Evolutionary conservation across 2,329 filamentous ascomycete genomes (phyloP).

Genomic region (Pseudogymnoascus sp.): DNA sequence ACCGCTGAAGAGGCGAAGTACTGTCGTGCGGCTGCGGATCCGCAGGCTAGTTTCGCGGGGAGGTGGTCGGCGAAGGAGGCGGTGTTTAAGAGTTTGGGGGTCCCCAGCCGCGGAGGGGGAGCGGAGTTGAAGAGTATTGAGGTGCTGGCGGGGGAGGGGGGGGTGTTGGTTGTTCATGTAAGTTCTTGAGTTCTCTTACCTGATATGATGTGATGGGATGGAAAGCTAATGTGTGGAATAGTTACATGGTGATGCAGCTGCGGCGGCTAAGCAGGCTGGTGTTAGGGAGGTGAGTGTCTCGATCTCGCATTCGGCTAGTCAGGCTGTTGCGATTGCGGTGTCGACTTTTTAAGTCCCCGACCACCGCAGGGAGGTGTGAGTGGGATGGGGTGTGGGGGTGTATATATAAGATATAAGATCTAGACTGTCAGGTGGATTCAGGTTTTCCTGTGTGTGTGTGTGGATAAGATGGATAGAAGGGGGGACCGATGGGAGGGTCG

Average conservation of each 20-base stretch:
- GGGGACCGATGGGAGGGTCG: neutral
- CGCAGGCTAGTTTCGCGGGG: slow-evolving; percentile 86
- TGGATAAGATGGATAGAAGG: neutral
- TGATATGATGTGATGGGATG: neutral
- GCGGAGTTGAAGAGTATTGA: slow-evolving; percentile 93
- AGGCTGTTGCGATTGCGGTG: slow-evolving; percentile 91
- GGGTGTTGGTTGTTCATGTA: slow-evolving; percentile 79
- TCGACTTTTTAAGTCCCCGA: slow-evolving; percentile 56
- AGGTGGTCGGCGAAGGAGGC: slow-evolving; percentile 98
- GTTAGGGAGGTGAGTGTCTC: slow-evolving; percentile 86
- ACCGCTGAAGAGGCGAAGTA: slow-evolving; percentile 77
- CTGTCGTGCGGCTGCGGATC: slow-evolving; percentile 70
- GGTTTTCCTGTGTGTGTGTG: neutral
- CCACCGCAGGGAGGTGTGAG: too few relatives aligned
- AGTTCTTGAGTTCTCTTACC: slow-evolving; percentile 32
- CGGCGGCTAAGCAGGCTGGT: slow-evolving; percentile 76
- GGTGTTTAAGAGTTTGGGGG: slow-evolving; percentile 93
- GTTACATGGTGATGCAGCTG: slow-evolving; percentile 79
- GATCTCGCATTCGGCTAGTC: slow-evolving; percentile 90
- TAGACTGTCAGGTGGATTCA: neutral
- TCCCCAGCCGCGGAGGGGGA: slow-evolving; percentile 78
- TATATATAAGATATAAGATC: neutral
- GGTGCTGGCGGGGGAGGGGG: slow-evolving; percentile 71
- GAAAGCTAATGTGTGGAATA: slow-evolving; percentile 32
- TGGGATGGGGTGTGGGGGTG: neutral